Evolutionary conservation across 345 rosid genomes (phyloP).

Genomic region (Eucalyptus brandiana): DNA sequence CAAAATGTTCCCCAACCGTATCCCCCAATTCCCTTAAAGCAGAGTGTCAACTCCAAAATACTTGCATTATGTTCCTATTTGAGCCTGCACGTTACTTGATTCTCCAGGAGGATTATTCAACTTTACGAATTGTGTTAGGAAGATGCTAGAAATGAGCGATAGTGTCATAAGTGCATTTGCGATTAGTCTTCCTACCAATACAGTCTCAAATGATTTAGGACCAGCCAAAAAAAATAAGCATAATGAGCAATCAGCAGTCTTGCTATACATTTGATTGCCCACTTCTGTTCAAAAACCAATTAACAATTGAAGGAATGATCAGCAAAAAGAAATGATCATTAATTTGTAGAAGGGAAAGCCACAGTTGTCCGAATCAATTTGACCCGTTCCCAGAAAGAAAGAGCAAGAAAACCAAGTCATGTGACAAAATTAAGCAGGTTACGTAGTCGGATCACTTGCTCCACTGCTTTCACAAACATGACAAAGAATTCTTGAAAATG

Average conservation of each 20-base stretch:
- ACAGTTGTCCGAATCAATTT: not conserved
- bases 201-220: not conserved
- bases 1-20: not conserved
- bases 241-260: not conserved
- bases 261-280: not conserved
- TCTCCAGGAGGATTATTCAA: not conserved
- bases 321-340: not conserved
- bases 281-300: not conserved
- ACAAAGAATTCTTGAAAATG: not conserved
- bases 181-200: not conserved
- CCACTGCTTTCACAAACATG: not conserved
- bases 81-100: not conserved
- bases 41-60: not conserved
- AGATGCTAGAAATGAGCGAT: not conserved
- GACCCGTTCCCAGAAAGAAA: not conserved
- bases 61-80: not conserved
- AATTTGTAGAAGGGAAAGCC: not conserved
- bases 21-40: not conserved
- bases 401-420: not conserved
- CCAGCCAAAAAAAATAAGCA: not conserved
- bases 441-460: not conserved
- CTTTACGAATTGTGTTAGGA: not conserved
- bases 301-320: not conserved
- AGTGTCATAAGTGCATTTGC: not conserved
- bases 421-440: not conserved